Conservation (phyloP, 2,329 filamentous ascomycete genomes). For the Penicillium freii region DNA sequence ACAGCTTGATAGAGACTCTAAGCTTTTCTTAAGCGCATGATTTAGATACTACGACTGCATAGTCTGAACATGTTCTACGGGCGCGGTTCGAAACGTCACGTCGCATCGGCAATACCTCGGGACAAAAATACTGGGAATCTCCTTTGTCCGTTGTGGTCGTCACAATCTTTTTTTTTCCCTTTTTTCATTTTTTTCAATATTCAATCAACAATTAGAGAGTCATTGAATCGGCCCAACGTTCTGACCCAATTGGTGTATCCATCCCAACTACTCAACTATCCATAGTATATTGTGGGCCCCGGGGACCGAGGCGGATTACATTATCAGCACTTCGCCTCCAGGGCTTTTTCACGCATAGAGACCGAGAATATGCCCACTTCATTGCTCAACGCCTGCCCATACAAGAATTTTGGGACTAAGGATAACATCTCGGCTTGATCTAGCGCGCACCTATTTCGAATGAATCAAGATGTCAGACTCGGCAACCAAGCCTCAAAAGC, state of each 20-base stretch:
- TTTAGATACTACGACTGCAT: neutral
- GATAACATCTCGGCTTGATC: neutral
- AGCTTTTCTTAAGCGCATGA: neutral
- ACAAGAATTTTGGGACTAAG: neutral
- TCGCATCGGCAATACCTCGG: neutral
- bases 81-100: neutral
- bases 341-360: no score
- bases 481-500: neutral
- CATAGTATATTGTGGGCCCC: neutral
- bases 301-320: conserved; percentile 1
- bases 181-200: neutral
- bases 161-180: neutral
- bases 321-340: neutral
- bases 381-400: neutral
- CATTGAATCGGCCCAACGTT: neutral
- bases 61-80: neutral
- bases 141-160: neutral
- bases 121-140: neutral
- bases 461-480: neutral
- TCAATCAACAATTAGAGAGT: neutral
- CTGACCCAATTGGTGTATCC: neutral
- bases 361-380: neutral
- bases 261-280: neutral
- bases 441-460: neutral
- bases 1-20: no score